Base-by-base conservation (phyloP, 2,329 filamentous ascomycete genomes). In the Beauveria brongniartii region DNA sequence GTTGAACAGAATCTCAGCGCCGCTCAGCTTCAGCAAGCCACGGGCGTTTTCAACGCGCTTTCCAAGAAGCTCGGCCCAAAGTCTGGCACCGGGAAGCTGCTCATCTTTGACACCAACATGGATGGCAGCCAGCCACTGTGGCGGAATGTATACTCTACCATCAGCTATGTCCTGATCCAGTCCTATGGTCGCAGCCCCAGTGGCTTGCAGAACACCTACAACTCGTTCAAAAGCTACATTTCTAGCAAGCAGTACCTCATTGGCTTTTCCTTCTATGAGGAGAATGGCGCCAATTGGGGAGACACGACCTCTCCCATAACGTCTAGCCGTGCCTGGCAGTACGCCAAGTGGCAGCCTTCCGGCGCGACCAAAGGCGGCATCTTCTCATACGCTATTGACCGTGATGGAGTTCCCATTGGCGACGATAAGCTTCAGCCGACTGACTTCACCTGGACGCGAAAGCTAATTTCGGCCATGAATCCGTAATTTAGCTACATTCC, bases 311-410 rank as follows among this genome's bases (percentile, higher is more conserved):
- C 47, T n/a, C 60, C 60, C 28, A 54, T 62, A 3, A 44, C 28
- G 28, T 52, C 54, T 10, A 62, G 60, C 41, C 54, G 60, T 30
- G 60, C 60, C 20, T 52, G 41, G 34, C 37, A 58, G 16, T 62
- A 58, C 26, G 60, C 60, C 30, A 54, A 57, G 54, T 62, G 60
- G 60, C 46, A 62, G 48, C 60, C 60, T 2, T 28, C 54, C 5
- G 60, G 60, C 8, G 46, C 60, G 4, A 54, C 28, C 12, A 62
- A 62, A 40, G 60, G 60, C 24, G 60, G 60, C 28, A 58, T 62
- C n/a, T 62, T 62, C 30, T 62, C 60, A 3, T 62, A 62, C n/a
- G 60, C 60, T 20, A 53, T 47, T 41, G 60, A 62, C 24, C 60
- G 60, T 7, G 60, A 62, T 34, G 60, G 60, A 37, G 60, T 62